A percentile compares a stretch with the other conserved stretches of the same genome.
Evolutionary conservation across 2,329 filamentous ascomycete genomes (phyloP).

Genomic region (Paramyrothecium roridum): DNA sequence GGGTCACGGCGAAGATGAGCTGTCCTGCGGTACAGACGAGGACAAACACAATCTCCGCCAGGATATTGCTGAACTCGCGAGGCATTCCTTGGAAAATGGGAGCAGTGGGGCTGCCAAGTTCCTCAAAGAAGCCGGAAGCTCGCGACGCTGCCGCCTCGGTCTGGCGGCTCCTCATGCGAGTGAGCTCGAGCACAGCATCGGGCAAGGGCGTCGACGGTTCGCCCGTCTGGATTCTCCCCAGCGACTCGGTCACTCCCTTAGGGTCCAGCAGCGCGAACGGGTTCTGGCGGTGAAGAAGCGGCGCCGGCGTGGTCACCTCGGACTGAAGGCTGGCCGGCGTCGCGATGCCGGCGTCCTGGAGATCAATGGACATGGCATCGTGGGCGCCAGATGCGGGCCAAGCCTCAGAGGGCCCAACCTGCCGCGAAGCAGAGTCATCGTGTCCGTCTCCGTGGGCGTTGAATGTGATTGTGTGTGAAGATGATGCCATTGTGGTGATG

Average conservation of each 20-base stretch:
- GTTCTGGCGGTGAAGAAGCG: neutral
- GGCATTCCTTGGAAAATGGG: slow-evolving; percentile 6
- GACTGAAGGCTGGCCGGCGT: neutral
- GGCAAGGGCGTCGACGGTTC: neutral
- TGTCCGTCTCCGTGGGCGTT: too few species aligned
- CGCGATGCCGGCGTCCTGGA: neutral
- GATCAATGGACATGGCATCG: neutral
- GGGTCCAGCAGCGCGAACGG: neutral
- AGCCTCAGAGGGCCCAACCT: too few species aligned
- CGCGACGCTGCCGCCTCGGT: neutral
- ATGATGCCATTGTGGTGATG: too few species aligned
- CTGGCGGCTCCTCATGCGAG: slow-evolving; percentile 6
- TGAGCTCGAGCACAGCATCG: slow-evolving; percentile 3
- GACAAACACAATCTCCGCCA: slow-evolving; percentile 7
- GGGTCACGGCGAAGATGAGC: slow-evolving; percentile 5
- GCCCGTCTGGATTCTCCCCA: neutral
- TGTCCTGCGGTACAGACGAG: slow-evolving; percentile 6
- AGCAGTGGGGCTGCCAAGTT: slow-evolving; percentile 5
- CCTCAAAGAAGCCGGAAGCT: slow-evolving; percentile 1
- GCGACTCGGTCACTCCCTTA: neutral
- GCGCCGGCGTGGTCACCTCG: neutral
- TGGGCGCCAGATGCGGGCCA: neutral
- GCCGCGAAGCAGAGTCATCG: too few species aligned
- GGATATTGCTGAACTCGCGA: slow-evolving; percentile 5
- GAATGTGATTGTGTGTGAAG: too few species aligned